Evolutionary conservation across 768 basidiomycete species (phyloP).

Genomic region (Xanthoconium purpureum): DNA sequence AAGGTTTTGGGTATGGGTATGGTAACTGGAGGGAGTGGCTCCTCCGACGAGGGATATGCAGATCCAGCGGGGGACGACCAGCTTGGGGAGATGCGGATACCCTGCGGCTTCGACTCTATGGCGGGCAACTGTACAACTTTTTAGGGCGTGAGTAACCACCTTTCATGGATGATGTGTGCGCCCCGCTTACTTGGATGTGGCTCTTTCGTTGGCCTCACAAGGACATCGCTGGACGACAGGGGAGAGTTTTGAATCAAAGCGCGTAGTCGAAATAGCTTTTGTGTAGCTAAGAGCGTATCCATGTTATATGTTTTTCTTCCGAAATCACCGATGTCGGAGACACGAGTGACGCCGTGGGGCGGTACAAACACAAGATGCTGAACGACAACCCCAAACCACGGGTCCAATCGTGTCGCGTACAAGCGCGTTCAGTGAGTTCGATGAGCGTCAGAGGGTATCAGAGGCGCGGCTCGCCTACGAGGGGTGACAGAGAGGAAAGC

Average conservation of each 20-base stretch:
- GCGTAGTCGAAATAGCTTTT: background rate
- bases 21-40: background rate
- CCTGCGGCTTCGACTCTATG: background rate
- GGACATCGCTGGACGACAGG: background rate
- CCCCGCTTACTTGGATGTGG: constrained; percentile 6
- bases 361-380: background rate
- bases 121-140: constrained; percentile 1
- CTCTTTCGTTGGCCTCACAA: background rate
- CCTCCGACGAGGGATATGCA: background rate
- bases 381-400: background rate
- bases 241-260: background rate
- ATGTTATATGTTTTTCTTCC: constrained; percentile 1
- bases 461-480: background rate
- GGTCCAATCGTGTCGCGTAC: background rate
- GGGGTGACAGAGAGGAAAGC: background rate
- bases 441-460: background rate
- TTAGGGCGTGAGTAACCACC: background rate
- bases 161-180: background rate
- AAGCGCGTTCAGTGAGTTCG: background rate
- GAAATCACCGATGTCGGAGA: background rate
- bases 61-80: background rate
- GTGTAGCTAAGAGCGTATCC: background rate
- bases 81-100: background rate
- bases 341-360: background rate
- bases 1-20: background rate